A percentile compares a stretch with the other conserved stretches of the same genome.
These are phyloP conservation scores for Canna indica DNA, from an alignment of 176 grass and related monocot genomes.

Conservation along the genomic window DNA sequence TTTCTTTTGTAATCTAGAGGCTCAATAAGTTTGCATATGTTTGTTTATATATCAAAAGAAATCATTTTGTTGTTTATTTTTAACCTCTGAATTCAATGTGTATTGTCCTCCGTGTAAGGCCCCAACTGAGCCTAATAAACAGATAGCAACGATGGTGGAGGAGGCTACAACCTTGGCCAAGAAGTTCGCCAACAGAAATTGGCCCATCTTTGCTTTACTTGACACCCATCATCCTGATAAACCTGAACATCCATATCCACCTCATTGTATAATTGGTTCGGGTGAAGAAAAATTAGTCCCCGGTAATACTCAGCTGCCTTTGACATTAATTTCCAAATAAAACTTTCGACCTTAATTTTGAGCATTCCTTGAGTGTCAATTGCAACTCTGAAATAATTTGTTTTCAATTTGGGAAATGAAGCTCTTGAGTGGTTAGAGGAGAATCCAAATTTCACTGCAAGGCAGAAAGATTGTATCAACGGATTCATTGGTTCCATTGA, in stretches of 20 bases:
- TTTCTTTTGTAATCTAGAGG: no score
- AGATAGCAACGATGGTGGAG: constrained; percentile 72
- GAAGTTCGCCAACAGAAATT: constrained; percentile 54
- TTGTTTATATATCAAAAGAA: neutral
- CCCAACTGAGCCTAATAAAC: constrained; percentile 62
- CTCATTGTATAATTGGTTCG: constrained; percentile 80
- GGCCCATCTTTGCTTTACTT: constrained; percentile 77
- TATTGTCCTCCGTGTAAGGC: constrained; percentile 33
- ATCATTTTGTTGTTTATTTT: neutral
- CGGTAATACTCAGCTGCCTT: constrained; percentile 27
- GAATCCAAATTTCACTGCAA: constrained; percentile 55
- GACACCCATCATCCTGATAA: constrained; percentile 72
- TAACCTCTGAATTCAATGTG: neutral
- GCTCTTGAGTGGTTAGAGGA: constrained; percentile 67
- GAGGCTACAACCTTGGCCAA: constrained; percentile 62
- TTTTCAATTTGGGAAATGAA: neutral
- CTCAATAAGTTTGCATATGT: no score
- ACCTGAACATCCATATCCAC: constrained; percentile 69
- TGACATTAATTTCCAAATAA: neutral
- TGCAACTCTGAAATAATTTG: neutral
- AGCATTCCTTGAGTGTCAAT: neutral
- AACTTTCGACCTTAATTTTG: neutral
- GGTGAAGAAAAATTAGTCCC: constrained; percentile 88
- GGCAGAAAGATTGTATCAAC: constrained; percentile 75
- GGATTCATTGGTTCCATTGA: constrained; percentile 58